Base-by-base conservation (phyloP, 1,284 basidiomycete genomes). In the Puccinia hordei region DNA sequence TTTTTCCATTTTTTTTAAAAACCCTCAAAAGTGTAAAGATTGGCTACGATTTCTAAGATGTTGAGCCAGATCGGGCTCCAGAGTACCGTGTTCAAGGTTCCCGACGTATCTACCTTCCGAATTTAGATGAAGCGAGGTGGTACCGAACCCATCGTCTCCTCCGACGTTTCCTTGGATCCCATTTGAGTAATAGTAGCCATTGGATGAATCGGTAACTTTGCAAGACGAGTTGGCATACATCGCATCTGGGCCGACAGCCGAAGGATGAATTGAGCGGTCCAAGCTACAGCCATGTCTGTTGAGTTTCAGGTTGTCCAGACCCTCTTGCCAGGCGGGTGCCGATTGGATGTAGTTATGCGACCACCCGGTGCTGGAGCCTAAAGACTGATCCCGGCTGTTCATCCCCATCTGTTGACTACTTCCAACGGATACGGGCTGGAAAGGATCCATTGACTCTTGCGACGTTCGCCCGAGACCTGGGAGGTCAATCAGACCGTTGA, bases 311-410 rank as follows among this genome's bases (percentile, higher is more conserved):
- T 41, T 57, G 10, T 57, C 49, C 10, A 73, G 27, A 24, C 55
- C 22, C 33, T 61, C 72, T 12, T 73, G 53, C 72, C 72, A 73
- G 19, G 38, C 44, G 35, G 72, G 57, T 13, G 57, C 57, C 38
- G 72, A 61, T 35, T 73, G 53, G 19, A 38, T 49, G 44, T 73
- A 61, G 38, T 24, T 73, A 19, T 44, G 35, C 17, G 35, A 41
- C 72, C 72, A 73, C n/a, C n/a, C 53, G 19, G 35, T 22, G 46
- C 24, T 24, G n/a, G 35, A 27, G 6, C 38, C 41, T 13, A 27
- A 27, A 10, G 41, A 38, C 9, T 27, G 66, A 46, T 69, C 53
- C 0, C 22, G 22, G 15, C 41, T 41, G 44, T 49, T 61, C 33
- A 27, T 24, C 2, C 17, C n/a, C 46, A 66, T 59, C 38, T 41